Percentiles rank a stretch among this genome's conserved stretches.
Evolutionary conservation across 352 stramenopile genomes (phyloP).

Genomic region (Thalassiosira ordinaria): DNA sequence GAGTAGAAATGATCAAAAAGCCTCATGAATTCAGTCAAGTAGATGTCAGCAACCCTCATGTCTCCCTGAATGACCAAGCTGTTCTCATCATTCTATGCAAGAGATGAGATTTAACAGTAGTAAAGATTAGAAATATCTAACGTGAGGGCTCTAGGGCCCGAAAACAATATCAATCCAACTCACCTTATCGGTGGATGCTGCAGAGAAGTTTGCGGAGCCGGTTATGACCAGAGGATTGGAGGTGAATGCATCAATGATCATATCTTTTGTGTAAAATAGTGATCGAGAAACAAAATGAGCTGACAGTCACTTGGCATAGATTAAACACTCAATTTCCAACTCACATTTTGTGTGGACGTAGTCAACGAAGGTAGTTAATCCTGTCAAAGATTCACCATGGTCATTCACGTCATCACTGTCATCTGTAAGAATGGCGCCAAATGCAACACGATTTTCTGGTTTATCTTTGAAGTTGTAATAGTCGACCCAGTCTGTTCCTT

Average conservation of each 20-base stretch:
- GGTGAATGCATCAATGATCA: conserved; percentile 48
- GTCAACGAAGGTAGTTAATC: conserved; percentile 48
- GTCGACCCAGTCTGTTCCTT: conserved; percentile 36
- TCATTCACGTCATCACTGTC: conserved; percentile 9
- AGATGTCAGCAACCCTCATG: conserved; percentile 46
- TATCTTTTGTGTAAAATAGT: too few relatives aligned
- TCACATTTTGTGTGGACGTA: conserved; percentile 38
- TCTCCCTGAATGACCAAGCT: conserved; percentile 53
- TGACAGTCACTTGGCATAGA: too few relatives aligned
- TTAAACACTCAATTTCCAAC: too few relatives aligned
- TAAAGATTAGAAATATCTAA: too few relatives aligned
- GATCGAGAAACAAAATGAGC: too few relatives aligned
- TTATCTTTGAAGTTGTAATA: conserved; percentile 50
- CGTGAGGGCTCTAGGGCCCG: too few relatives aligned
- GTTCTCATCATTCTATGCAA: conserved; percentile 53
- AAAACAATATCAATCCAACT: conserved; percentile 3
- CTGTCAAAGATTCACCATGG: conserved; percentile 45
- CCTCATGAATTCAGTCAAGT: conserved; percentile 56
- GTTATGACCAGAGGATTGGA: conserved; percentile 47
- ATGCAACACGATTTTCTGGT: conserved; percentile 45
- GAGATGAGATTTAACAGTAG: not conserved
- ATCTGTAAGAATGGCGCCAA: conserved; percentile 32
- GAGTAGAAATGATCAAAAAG: conserved; percentile 58
- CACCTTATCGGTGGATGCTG: conserved; percentile 29
- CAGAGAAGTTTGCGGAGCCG: conserved; percentile 51